Evolutionary conservation across 371 early-diverging fungal species (phyloP), one percentile per base, ranked within the genome.

Genomic region (Mortierella sp.): DNA sequence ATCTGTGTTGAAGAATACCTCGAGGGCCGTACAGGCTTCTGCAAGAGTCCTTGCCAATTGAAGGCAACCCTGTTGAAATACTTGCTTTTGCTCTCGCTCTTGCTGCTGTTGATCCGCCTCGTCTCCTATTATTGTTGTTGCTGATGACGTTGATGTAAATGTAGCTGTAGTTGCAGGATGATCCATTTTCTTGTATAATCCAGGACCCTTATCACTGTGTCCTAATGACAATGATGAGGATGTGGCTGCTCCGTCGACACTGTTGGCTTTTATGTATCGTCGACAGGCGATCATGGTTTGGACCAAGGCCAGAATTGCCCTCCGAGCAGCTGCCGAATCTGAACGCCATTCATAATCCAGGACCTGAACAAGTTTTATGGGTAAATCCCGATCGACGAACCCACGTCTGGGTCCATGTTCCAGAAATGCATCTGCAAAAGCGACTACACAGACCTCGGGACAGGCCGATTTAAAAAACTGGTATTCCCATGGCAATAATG

Each of bases 301-400:
- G 6, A 75, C 46, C 42, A 68, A 37, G 4, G 64, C 64, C 17
- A 69, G 48, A 11, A 75, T 64, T 0, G 76, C 60, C 30, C 56
- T 44, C 37, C 44, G 63, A 4, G 69, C 50, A 4, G 57, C 28
- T 4, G 28, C 60, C 1, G 53, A 47, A 12, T 30, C 37, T 6
- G 69, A 56, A 12, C 64, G 49, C 64, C 69, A 56, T 23, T 68
- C 76, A 26, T 60, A 69, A 42, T 75, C 76, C 32, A 75, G 6
- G 1, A 56, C 53, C 23, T 75, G 68, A 15, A 64, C 39, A 32
- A 75, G 34, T 17, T 48, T 56, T 14, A 27, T 44, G 4, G 76
- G 68, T 8, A 75, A 39, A 19, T 66, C 67, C 24, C 53, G 57
- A 11, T 72, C 73, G 21, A 43, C 73, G 19, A 49, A 66, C 11